Base-by-base conservation (phyloP, 768 basidiomycete genomes). In the Albatrellus ellisii region DNA sequence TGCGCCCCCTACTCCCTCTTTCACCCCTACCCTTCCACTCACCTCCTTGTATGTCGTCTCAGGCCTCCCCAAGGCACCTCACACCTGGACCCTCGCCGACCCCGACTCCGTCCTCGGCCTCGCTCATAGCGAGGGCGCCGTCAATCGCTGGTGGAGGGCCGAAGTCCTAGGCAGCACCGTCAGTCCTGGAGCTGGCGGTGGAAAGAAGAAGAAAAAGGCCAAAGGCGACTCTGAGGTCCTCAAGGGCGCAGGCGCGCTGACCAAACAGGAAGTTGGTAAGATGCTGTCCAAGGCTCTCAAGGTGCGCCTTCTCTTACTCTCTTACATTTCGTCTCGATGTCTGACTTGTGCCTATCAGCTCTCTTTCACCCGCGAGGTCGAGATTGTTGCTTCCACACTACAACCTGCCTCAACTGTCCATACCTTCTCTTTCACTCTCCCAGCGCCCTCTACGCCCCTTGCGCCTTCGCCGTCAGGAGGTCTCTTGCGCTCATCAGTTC, bases 361-460 rank as follows among this genome's bases (percentile, higher is more conserved):
- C 34, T 88, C 88, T 6, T 91, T 92, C 59, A 77, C 86, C 26
- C 82, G 84, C 41, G 90, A 94, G 58, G 85, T 92, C 32, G 89
- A 92, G 58, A 81, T 97, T 43, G 84, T 97, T 56, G 88, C 90
- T 11, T 89, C 90, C n/a, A 88, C 89, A 0, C 72, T 92, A 8
- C 87, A 92, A 52, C 92, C 92, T 6, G 82, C 91, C 1, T 87
- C 86, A 5, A 95, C 90, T 12, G 79, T 90, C 34, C 89, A 95
- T 57, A 82, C 77, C 0, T 97, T 95, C 62, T 84, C 85, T 3
- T 97, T 97, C 55, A 79, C 73, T 6, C 71, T 90, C 36, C 81
- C 86, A 36, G 76, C 82, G 4, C 76, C 82, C 9, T 74, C 68
- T 31, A 82, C 81, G 1, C 81, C 85, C 10, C 68, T 85, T 5